Percentiles rank a stretch among this genome's conserved stretches.
phyloP scores from a whole-genome alignment of 2,329 filamentous ascomycete species.

The Didymella pomorum region DNA sequence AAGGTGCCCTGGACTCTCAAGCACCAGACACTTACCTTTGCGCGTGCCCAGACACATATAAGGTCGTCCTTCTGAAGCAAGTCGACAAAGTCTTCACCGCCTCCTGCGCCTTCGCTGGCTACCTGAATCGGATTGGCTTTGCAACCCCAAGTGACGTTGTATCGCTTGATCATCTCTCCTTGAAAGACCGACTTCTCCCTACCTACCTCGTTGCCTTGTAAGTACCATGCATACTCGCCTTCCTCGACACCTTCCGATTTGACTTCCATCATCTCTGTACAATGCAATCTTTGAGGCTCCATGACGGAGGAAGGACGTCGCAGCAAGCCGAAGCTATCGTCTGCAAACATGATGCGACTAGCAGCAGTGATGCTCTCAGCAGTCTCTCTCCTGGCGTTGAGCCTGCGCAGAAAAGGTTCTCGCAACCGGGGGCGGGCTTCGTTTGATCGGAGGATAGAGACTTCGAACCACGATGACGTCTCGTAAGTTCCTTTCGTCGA shows the following conservation, averaged over 20 bases:
- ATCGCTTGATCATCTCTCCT: conserved; percentile 23
- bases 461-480: conserved; percentile 24
- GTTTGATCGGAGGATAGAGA: background rate
- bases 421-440: background rate
- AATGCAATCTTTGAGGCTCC: conserved; percentile 24
- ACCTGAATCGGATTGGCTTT: conserved; percentile 13
- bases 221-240: conserved; percentile 29
- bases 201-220: conserved; percentile 33
- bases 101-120: conserved; percentile 24
- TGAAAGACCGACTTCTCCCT: conserved; percentile 23
- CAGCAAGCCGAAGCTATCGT: conserved; percentile 8
- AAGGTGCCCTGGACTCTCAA: background rate
- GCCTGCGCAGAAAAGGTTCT: background rate
- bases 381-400: background rate
- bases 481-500: conserved; percentile 20
- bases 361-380: background rate
- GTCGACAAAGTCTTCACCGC: conserved; percentile 27
- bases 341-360: conserved; percentile 24
- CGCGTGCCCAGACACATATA: conserved; percentile 31
- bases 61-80: conserved; percentile 23
- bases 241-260: conserved; percentile 14
- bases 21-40: conserved; percentile 26
- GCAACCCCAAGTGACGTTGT: conserved; percentile 27
- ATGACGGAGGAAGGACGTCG: conserved; percentile 12
- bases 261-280: conserved; percentile 22